Conservation (phyloP, 23 red algal genomes). For the Gracilaria gracilis region DNA sequence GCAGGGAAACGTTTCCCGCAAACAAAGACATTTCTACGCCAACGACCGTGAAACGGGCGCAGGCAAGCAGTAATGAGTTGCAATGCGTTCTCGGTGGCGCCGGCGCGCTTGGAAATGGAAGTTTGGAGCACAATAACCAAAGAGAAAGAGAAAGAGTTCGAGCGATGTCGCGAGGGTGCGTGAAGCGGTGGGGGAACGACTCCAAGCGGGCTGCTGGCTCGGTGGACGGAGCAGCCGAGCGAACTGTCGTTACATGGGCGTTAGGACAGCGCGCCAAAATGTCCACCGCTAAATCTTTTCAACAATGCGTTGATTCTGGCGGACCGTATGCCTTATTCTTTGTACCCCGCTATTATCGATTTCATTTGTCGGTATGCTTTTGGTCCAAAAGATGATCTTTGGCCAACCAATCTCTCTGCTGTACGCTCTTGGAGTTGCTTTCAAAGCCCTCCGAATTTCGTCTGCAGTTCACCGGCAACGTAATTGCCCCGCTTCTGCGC, state of each 20-base stretch:
- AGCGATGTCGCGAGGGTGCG: neutral
- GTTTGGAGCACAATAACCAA: neutral
- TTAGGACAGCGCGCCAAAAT: slow-evolving; percentile 30
- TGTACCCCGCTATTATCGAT: no score
- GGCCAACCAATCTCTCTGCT: no score
- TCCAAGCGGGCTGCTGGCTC: neutral
- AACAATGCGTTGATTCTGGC: neutral
- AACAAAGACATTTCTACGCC: slow-evolving; percentile 72
- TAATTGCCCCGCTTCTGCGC: neutral
- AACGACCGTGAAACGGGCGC: slow-evolving; percentile 8
- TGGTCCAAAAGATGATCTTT: neutral
- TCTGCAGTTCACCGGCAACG: neutral
- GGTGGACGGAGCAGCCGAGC: neutral
- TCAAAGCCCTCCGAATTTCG: no score
- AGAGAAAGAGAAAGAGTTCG: neutral
- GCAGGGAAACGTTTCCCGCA: slow-evolving; percentile 76
- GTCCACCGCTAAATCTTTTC: slow-evolving; percentile 25
- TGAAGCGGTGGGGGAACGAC: neutral
- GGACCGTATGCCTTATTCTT: neutral
- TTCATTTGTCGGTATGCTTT: no score
- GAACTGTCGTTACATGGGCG: slow-evolving; percentile 34
- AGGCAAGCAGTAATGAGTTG: neutral
- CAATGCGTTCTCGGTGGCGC: neutral
- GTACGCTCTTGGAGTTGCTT: no score
- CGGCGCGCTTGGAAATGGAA: neutral